These are phyloP conservation scores for Lithospermum erythrorhizon DNA, from an alignment of 257 asterid genomes.

Conservation along the genomic window DNA sequence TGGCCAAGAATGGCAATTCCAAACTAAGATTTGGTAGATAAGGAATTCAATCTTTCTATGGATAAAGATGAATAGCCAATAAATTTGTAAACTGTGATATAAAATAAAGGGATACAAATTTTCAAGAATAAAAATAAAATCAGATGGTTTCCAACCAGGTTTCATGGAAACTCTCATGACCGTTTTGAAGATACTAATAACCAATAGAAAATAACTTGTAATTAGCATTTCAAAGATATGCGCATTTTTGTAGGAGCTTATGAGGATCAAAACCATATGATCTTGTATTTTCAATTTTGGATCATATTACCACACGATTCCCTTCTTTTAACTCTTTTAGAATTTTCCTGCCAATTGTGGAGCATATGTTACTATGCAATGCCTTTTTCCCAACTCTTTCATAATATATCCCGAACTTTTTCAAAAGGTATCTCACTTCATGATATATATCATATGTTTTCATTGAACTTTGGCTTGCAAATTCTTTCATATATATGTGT, in stretches of 20 bases:
- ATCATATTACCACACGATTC: slow-evolving; percentile 24
- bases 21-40: too few relatives aligned
- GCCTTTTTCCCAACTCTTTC: slow-evolving; percentile 19
- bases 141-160: not conserved
- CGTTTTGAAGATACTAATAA: not conserved
- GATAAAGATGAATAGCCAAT: too few relatives aligned
- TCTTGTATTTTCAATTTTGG: slow-evolving; percentile 8
- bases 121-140: too few relatives aligned
- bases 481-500: not conserved
- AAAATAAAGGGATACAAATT: too few relatives aligned
- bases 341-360: slow-evolving; percentile 29
- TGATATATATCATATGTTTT: not conserved
- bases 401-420: slow-evolving; percentile 50
- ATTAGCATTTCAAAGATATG: not conserved
- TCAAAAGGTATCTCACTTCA: slow-evolving; percentile 39
- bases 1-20: too few relatives aligned
- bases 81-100: too few relatives aligned
- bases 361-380: slow-evolving; percentile 28
- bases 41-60: too few relatives aligned
- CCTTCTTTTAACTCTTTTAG: slow-evolving; percentile 21
- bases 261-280: slow-evolving; percentile 20
- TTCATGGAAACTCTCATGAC: not conserved
- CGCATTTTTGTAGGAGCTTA: slow-evolving; percentile 23
- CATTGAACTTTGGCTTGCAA: too few relatives aligned
- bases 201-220: not conserved